Evolutionary conservation across 768 basidiomycete genomes (phyloP), one percentile per base, ranked within the genome.

Genomic region (Piloderma croceum): DNA sequence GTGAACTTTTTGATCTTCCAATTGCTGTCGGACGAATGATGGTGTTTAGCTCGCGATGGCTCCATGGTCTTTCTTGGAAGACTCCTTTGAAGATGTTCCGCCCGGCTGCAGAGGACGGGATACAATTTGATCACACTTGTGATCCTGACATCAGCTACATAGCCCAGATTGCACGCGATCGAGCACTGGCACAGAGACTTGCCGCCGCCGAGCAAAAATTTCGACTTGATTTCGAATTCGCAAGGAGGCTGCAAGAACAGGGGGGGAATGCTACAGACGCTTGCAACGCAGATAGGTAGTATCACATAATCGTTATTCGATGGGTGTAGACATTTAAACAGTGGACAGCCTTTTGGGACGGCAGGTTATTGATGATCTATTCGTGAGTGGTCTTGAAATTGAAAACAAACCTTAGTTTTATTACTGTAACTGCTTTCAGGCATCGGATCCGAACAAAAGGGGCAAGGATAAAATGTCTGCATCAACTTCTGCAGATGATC

Each of bases 201-300:
- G n/a, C n/a, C n/a, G n/a, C n/a, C n/a, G n/a, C n/a, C n/a, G n/a
- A 52, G 38, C 65, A 60, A 47, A 68, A 66, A 46, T 25, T 55
- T 13, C 44, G 52, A 18, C 41, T 64, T 5, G 66, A 68, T 46
- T 53, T 58, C 5, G 64, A 63, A 43, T 68, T 66, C 41, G 66
- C 66, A 4, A 50, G 51, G 17, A 53, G 51, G 19, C 48, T 68
- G 15, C 64, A 65, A 38, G 53, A 53, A 6, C 46, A 58, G 5
- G 46, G 53, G 27, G 58, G 57, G 2, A 22, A 38, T 5, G 62
- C 63, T 25, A 50, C 54, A 6, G 59, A 62, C 29, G 31, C 24
- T 11, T 46, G 56, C 38, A 41, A 65, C 38, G 62, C 59, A 7
- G 64, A 65, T 39, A 57, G 53, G 61, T 58, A 20, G 19, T 40